Conservation (phyloP, 257 asterid species). For the Nicotiana otophora region DNA sequence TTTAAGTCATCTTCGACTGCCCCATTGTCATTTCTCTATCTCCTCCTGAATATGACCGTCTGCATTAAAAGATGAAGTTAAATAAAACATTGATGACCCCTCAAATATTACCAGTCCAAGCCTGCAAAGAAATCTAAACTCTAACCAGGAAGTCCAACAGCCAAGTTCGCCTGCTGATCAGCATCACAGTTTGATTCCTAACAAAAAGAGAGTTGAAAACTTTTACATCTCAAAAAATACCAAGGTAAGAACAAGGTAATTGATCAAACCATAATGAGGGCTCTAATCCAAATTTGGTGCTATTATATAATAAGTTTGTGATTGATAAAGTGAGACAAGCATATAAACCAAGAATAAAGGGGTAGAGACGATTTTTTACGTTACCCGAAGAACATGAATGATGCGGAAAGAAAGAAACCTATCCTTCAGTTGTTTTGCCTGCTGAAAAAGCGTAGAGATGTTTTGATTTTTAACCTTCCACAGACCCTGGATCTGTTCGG, state of each 20-base stretch:
- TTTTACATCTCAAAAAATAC: not conserved
- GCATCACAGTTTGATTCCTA: conserved; percentile 90
- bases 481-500: conserved; percentile 65
- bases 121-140: not conserved
- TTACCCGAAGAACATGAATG: conserved; percentile 68
- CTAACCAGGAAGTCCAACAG: conserved; percentile 74
- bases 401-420: conserved; percentile 62
- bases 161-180: conserved; percentile 89
- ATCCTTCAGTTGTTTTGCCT: conserved; percentile 75
- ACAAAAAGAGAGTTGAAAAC: not conserved
- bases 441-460: conserved; percentile 49
- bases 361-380: conserved; percentile 8
- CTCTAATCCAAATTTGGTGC: not conserved
- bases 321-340: not conserved
- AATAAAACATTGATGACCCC: not conserved
- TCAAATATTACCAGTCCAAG: not conserved
- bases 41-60: conserved; percentile 79
- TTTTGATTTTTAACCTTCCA: conserved; percentile 88
- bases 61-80: conserved; percentile 23
- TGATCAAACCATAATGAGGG: not conserved
- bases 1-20: not conserved
- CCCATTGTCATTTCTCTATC: conserved; percentile 31
- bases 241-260: not conserved
- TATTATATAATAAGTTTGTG: not conserved
- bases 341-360: not conserved